A percentile compares a stretch with the other conserved stretches of the same genome.
These are phyloP conservation scores for Trichoderma koningii DNA, from an alignment of 2,329 filamentous ascomycete species.

Conservation along the genomic window DNA sequence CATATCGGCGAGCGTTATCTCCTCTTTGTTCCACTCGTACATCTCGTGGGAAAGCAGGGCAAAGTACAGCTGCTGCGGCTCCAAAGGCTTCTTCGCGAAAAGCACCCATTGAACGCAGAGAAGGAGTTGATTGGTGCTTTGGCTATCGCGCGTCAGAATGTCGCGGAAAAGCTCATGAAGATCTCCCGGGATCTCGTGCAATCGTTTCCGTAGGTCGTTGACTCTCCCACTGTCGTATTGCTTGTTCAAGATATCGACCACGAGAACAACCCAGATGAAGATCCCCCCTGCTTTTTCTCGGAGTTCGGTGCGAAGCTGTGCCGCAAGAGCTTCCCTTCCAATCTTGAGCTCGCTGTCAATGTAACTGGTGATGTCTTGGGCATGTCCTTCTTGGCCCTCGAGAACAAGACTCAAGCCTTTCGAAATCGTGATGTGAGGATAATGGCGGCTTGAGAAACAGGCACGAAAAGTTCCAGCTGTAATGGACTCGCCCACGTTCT, in stretches of 20 bases:
- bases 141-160: slow-evolving; percentile 52
- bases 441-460: slow-evolving; percentile 52
- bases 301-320: slow-evolving; percentile 32
- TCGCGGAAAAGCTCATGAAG: slow-evolving; percentile 53
- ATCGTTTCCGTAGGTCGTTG: slow-evolving; percentile 31
- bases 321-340: slow-evolving; percentile 35
- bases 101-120: slow-evolving; percentile 56
- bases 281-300: slow-evolving; percentile 43
- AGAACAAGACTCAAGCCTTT: slow-evolving; percentile 34
- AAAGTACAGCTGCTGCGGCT: slow-evolving; percentile 47
- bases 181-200: slow-evolving; percentile 42
- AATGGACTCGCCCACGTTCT: slow-evolving; percentile 40
- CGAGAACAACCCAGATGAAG: slow-evolving; percentile 49
- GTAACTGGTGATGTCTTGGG: slow-evolving; percentile 34
- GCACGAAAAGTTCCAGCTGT: slow-evolving; percentile 34
- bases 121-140: slow-evolving; percentile 44
- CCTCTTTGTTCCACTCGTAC: slow-evolving; percentile 26
- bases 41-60: slow-evolving; percentile 24
- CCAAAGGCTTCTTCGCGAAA: slow-evolving; percentile 49
- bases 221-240: slow-evolving; percentile 38
- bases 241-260: slow-evolving; percentile 43
- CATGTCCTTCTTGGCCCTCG: slow-evolving; percentile 35
- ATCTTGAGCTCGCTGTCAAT: slow-evolving; percentile 35
- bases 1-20: slow-evolving; percentile 36
- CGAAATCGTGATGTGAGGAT: slow-evolving; percentile 44